Conservation (phyloP, 2,329 filamentous ascomycete genomes). For the Herpotrichia juniperi region DNA sequence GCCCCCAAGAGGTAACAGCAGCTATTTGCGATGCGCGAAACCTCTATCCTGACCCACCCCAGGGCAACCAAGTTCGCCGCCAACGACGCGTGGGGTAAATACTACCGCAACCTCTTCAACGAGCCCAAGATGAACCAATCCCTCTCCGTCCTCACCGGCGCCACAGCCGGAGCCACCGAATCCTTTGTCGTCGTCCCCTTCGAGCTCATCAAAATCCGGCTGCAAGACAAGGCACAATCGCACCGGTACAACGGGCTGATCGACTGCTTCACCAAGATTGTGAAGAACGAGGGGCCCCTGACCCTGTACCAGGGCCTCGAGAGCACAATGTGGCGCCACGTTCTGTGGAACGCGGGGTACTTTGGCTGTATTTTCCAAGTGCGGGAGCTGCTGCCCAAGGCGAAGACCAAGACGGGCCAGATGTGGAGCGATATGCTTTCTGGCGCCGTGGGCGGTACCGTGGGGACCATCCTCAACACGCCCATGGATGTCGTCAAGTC, state of each 20-base stretch:
- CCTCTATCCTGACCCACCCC: conserved; percentile 9
- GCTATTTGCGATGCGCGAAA: background rate
- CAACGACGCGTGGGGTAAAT: conserved; percentile 96
- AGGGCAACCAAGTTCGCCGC: conserved; percentile 98
- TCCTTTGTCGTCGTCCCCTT: conserved; percentile 97
- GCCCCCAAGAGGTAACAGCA: conserved; percentile 73
- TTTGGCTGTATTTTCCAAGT: conserved; percentile 99
- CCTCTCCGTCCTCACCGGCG: conserved; percentile 90
- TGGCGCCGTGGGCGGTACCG: conserved; percentile 85
- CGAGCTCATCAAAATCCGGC: conserved; percentile 96
- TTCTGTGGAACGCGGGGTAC: conserved; percentile 93
- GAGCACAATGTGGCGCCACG: conserved; percentile 94
- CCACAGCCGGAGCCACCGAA: conserved; percentile 93
- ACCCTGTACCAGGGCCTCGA: conserved; percentile 97
- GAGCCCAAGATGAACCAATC: conserved; percentile 87
- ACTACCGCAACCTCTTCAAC: conserved; percentile 89
- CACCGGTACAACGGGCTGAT: conserved; percentile 84
- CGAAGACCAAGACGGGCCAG: conserved; percentile 79
- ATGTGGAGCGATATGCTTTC: conserved; percentile 88
- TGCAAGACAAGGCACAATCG: conserved; percentile 93
- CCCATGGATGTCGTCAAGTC: conserved; percentile 98
- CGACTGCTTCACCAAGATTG: conserved; percentile 80
- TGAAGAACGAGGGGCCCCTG: conserved; percentile 80
- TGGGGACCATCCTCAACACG: conserved; percentile 91
- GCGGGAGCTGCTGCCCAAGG: conserved; percentile 78